Percentiles rank a stretch among this genome's conserved stretches.
Conservation (phyloP, 2,329 filamentous ascomycete species). For the Apiospora pterosperma region DNA sequence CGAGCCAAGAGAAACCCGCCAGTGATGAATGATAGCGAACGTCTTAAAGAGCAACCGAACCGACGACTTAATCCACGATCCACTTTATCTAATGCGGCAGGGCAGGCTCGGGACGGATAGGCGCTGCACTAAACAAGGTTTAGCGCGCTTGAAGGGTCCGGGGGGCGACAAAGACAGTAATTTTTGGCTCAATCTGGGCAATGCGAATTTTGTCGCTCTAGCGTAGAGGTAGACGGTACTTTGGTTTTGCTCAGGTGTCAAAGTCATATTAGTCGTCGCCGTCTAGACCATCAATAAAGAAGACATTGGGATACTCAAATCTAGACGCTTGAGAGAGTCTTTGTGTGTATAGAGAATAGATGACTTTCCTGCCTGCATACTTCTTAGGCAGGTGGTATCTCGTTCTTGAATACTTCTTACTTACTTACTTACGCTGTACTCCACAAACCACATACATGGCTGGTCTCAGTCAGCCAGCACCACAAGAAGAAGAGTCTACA, state of each 20-base stretch:
- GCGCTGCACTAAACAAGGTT: conserved; percentile 1
- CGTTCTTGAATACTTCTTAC: no score
- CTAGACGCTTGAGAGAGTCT: not conserved
- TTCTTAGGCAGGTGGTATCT: not conserved
- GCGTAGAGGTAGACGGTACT: not conserved
- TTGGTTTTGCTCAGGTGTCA: not conserved
- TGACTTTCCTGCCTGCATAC: not conserved
- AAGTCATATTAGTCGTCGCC: not conserved
- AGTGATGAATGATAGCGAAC: no score
- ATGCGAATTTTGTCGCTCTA: not conserved
- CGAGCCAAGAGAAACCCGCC: not conserved
- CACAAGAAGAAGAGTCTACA: not conserved
- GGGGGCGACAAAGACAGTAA: not conserved
- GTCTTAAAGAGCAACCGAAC: no score
- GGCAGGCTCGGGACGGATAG: conserved; percentile 1
- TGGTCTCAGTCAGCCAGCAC: not conserved
- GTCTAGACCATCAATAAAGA: not conserved
- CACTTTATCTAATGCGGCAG: conserved; percentile 1
- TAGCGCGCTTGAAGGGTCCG: not conserved
- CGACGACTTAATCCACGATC: no score
- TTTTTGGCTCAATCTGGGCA: conserved; percentile 1
- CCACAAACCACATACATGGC: not conserved
- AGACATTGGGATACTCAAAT: not conserved
- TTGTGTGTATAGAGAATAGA: not conserved
- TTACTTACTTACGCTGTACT: not conserved